Evolutionary conservation across 2,329 filamentous ascomycete species (phyloP).

Genomic region (Exophiala sp.): DNA sequence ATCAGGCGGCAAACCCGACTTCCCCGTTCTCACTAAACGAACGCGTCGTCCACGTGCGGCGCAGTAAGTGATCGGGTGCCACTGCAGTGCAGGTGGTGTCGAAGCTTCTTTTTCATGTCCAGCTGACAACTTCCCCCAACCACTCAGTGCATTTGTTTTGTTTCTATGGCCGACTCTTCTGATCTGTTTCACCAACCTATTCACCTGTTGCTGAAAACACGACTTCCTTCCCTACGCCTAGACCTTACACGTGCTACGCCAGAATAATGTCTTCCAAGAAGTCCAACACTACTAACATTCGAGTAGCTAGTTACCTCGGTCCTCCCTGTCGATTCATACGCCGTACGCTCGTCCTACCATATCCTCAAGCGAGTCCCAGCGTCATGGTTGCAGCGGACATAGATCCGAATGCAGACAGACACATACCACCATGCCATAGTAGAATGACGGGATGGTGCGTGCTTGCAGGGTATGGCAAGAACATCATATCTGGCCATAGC

Average conservation of each 20-base stretch:
- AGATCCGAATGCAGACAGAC: background rate
- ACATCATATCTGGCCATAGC: background rate
- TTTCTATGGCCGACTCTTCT: background rate
- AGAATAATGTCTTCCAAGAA: background rate
- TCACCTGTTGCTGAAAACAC: no score
- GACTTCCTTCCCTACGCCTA: no score
- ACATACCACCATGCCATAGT: no score
- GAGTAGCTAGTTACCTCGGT: background rate
- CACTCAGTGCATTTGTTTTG: conserved; percentile 1
- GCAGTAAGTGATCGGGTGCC: no score
- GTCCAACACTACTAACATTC: background rate
- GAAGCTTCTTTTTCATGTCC: conserved; percentile 8
- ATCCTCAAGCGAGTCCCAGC: no score
- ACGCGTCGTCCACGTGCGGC: conserved; percentile 1
- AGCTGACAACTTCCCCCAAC: conserved; percentile 8
- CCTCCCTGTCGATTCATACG: no score
- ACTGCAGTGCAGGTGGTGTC: background rate
- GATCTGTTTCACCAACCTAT: conserved; percentile 1
- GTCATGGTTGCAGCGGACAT: background rate
- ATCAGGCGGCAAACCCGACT: conserved; percentile 1
- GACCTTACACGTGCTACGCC: no score
- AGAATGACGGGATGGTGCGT: no score
- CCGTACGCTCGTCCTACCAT: no score
- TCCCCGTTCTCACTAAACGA: conserved; percentile 5
- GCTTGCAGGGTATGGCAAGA: no score